phyloP scores from a whole-genome alignment of 345 rosid species.

The Streptanthus diversifolius region DNA sequence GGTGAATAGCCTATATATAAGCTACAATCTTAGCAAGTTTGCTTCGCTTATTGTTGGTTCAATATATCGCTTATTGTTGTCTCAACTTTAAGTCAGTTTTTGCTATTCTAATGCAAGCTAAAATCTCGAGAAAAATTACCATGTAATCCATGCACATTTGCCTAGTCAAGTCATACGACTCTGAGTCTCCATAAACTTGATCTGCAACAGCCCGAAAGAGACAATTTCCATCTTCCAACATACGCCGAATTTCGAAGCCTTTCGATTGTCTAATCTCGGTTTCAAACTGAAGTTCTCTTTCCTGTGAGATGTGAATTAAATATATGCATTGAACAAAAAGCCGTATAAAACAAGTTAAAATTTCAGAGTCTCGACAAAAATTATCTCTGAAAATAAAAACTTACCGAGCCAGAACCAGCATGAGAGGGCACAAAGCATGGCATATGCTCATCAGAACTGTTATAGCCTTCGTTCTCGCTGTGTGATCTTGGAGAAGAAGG shows the following conservation, averaged over 20 bases:
- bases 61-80: too few relatives aligned
- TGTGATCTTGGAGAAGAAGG: slow-evolving; percentile 99
- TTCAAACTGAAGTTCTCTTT: slow-evolving; percentile 90
- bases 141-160: slow-evolving; percentile 98
- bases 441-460: slow-evolving; percentile 97
- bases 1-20: not conserved
- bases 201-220: slow-evolving; percentile 97
- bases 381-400: slow-evolving; percentile 23
- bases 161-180: slow-evolving; percentile 60
- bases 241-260: slow-evolving; percentile 83
- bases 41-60: not conserved
- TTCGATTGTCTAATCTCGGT: slow-evolving; percentile 68
- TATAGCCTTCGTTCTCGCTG: slow-evolving; percentile 86
- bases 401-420: slow-evolving; percentile 68
- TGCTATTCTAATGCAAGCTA: not conserved
- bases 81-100: slow-evolving; percentile 1
- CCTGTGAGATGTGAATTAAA: slow-evolving; percentile 44
- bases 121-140: slow-evolving; percentile 45
- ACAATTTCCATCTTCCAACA: slow-evolving; percentile 99
- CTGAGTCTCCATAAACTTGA: slow-evolving; percentile 98
- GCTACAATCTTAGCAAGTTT: not conserved
- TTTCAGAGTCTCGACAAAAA: not conserved
- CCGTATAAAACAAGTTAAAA: not conserved
- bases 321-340: not conserved
- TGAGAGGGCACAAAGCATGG: slow-evolving; percentile 71